Evolutionary conservation across 2,329 filamentous ascomycete genomes (phyloP).

Genomic region (Coleophoma eucalyptorum): DNA sequence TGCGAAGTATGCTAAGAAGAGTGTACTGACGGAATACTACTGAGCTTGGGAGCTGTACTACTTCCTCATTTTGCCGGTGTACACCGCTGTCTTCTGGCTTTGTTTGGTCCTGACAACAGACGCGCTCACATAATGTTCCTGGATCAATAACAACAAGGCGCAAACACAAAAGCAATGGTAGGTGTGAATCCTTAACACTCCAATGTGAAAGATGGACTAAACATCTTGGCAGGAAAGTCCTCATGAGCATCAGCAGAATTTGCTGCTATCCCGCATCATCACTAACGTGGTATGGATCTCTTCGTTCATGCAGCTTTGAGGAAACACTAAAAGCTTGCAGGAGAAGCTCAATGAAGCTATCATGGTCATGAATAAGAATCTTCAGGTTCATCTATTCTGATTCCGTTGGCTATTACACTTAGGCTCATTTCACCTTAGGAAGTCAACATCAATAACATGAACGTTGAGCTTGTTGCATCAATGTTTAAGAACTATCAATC

Average conservation of each 20-base stretch:
- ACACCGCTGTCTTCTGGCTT: constrained; percentile 4
- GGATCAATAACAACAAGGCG: neutral
- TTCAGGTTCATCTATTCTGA: constrained; percentile 57
- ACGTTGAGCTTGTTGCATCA: constrained; percentile 93
- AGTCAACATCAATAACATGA: constrained; percentile 98
- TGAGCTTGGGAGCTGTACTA: constrained; percentile 4
- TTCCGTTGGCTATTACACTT: neutral
- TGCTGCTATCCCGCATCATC: constrained; percentile 91
- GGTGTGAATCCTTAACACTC: neutral
- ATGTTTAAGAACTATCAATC: constrained; percentile 99
- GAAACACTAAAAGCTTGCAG: constrained; percentile 39
- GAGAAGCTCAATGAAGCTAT: constrained; percentile 97
- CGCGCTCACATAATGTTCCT: constrained; percentile 9
- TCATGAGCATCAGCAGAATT: constrained; percentile 94
- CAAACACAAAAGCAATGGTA: constrained; percentile 11
- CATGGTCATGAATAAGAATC: constrained; percentile 85
- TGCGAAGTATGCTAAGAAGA: too few relatives aligned
- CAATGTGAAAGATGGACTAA: neutral
- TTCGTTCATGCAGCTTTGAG: neutral
- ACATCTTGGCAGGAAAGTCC: constrained; percentile 71
- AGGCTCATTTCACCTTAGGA: constrained; percentile 50
- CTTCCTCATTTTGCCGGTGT: neutral
- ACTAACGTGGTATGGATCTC: constrained; percentile 81
- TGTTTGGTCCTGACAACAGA: too few relatives aligned
- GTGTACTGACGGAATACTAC: too few relatives aligned